Percentiles rank a stretch among this genome's conserved stretches.
Conservation (phyloP, 176 grass and related monocot genomes). For the Panicum miliaceum region DNA sequence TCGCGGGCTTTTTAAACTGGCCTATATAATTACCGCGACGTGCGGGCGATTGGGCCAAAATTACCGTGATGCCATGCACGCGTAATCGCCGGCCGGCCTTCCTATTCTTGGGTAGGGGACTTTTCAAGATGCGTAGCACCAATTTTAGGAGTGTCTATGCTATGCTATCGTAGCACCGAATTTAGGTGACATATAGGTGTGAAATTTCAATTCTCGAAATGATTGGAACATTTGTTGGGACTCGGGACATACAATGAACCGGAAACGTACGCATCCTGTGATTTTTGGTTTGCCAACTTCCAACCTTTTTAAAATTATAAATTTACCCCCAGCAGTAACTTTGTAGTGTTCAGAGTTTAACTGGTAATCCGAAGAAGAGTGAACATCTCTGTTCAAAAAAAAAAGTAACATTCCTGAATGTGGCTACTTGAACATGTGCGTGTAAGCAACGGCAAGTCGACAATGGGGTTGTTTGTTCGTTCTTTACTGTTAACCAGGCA, state of each 20-base stretch:
- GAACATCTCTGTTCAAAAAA: neutral
- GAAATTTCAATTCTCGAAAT: neutral
- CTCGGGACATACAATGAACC: too few species aligned
- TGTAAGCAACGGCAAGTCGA: slow-evolving; percentile 34
- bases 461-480: neutral
- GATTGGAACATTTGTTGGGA: neutral
- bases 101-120: neutral
- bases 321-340: too few species aligned
- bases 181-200: neutral
- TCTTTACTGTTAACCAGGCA: slow-evolving; percentile 30
- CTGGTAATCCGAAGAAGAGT: neutral
- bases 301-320: too few species aligned
- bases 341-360: neutral
- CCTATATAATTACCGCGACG: slow-evolving; percentile 25
- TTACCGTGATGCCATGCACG: slow-evolving; percentile 19
- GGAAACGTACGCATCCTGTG: too few species aligned
- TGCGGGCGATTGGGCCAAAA: neutral
- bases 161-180: neutral
- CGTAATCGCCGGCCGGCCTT: neutral
- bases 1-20: slow-evolving; percentile 56
- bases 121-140: neutral
- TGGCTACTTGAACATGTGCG: neutral
- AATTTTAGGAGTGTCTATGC: neutral
- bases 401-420: too few species aligned
- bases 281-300: too few species aligned